Evolutionary conservation across 2,329 filamentous ascomycete genomes (phyloP), one percentile per base, ranked within the genome.

Genomic region (Ophiocordyceps camponoti-leonardi): DNA sequence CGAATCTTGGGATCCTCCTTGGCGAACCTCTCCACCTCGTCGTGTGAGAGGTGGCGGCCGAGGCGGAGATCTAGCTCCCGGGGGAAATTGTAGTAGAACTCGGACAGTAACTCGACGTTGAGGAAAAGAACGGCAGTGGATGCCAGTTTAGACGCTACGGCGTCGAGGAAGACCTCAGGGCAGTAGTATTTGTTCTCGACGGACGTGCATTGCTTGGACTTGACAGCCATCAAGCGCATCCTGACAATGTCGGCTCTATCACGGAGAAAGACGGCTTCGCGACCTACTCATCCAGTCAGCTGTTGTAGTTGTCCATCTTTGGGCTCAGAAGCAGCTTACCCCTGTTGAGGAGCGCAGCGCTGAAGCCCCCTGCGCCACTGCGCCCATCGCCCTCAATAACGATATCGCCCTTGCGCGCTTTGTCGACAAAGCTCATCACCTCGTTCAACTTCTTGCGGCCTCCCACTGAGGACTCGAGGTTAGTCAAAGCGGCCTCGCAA

Each of bases 41-140:
- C 78, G 46, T 83, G 77, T 31, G 77, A 77, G 49, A 95, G 71
- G 54, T 86, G 81, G 23, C 86, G 78, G 42, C 90, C 86, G 12
- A 98, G 79, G 31, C 88, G 78, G 48, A 82, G 68, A 61, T 98
- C 92, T 13, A 98, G 75, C 59, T 95, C 87, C 37, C 92, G 77
- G 0, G 92, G 92, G 63, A 98, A 98, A 59, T 92, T 87, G 66
- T 95, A 94, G 67, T 94, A 95, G 61, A 96, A 98, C 58, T 98
- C 94, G 2, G 85, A 90, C 18, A 98, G 75, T 19, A 98, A 74
- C 66, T 98, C 93, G 12, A 96, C 92, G 57, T 98, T 95, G 28
- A 98, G 75, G 71, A 98, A 98, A 0, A 98, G 77, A 10, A 98
- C 92, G 2, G 92, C 90, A 0, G 92, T 98, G 2, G 86, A 83